Percentiles rank a stretch among this genome's conserved stretches.
These are phyloP conservation scores for Lecanicillium sp. DNA, from an alignment of 2,329 filamentous ascomycete species.

Conservation along the genomic window DNA sequence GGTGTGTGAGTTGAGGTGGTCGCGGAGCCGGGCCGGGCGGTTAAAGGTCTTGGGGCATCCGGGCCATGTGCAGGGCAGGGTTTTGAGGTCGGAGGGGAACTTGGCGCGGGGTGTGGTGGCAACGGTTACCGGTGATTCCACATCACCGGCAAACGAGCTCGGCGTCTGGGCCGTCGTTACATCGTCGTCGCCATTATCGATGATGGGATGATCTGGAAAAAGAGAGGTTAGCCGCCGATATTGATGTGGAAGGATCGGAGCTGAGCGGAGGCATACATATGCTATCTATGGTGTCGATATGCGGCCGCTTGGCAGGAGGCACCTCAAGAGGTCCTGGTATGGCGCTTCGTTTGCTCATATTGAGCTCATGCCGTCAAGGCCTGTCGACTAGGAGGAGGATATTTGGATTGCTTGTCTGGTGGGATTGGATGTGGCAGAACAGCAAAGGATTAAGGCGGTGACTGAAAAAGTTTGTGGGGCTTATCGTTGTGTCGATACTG, in stretches of 20 bases:
- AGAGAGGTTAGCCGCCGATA: constrained; percentile 12
- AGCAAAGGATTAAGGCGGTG: constrained; percentile 28
- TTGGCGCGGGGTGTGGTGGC: constrained; percentile 41
- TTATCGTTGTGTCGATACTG: constrained; percentile 9
- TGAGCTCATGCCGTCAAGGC: constrained; percentile 9
- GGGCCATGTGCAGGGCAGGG: constrained; percentile 66
- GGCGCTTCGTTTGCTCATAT: constrained; percentile 30
- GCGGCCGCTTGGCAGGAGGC: constrained; percentile 24
- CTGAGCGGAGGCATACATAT: constrained; percentile 18
- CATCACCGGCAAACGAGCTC: constrained; percentile 24
- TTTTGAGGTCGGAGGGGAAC: constrained; percentile 69
- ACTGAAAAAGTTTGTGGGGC: constrained; percentile 25
- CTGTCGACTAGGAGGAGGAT: constrained; percentile 9
- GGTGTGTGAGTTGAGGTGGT: constrained; percentile 78
- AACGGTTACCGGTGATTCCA: constrained; percentile 27
- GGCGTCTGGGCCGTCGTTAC: constrained; percentile 27
- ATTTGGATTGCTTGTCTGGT: constrained; percentile 13
- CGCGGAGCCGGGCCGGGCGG: constrained; percentile 70
- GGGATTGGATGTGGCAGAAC: constrained; percentile 26
- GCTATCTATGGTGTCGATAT: constrained; percentile 17
- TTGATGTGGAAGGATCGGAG: neutral
- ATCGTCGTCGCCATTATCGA: constrained; percentile 31
- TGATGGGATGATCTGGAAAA: constrained; percentile 18
- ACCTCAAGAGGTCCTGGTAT: constrained; percentile 19
- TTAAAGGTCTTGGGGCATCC: constrained; percentile 81